Base-by-base conservation (phyloP, 2,329 filamentous ascomycete species). In the Alternaria ethzedia region DNA sequence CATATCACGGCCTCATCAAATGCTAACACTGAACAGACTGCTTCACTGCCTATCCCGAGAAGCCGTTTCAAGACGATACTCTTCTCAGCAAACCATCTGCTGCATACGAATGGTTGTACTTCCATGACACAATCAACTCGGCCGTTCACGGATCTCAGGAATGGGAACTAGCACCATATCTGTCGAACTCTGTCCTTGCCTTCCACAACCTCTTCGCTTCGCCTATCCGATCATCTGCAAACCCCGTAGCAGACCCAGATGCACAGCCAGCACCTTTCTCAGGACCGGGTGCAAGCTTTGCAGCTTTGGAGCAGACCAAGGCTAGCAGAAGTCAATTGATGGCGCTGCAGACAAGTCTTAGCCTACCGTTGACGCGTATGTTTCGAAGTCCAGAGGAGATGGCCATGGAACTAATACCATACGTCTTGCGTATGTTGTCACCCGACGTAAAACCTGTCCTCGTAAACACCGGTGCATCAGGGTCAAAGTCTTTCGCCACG, bases 71-170 rank as follows among this genome's bases (percentile, higher is more conserved):
- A 82, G 96, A 99, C 78, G 96, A 99, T 79, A 91, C 90, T 1
- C 91, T 93, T 70, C 88, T 99, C 30, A 92, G 90, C 32, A 99
- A 99, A 76, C 96, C 96, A 0, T 89, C 91, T 69, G 83, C 87
- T 1, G 93, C 93, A 1, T 97, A 97, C 79, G 95, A 97, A 75
- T 99, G 96, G 96, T 87, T 99, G 59, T 86, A 96, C 78, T 98
- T 99, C 80, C 92, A 97, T 79, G 96, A 98, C 73, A 84, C 85
- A 0, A 89, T 97, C 66, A 93, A 93, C 23, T 89, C 90, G 1
- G 89, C 90, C 43, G 86, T 98, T 2, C 96, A 90, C 76, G 83
- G 88, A n/a, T 90, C 88, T 63, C 95, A 97, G 78, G 94, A 97
- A 59, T 99, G 96, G 92, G 96, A 99, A 79, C 83, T 99, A 15